Evolutionary conservation across 805 yeast genomes (phyloP), one percentile per base, ranked within the genome.

Genomic region (Candida glaebosa): DNA sequence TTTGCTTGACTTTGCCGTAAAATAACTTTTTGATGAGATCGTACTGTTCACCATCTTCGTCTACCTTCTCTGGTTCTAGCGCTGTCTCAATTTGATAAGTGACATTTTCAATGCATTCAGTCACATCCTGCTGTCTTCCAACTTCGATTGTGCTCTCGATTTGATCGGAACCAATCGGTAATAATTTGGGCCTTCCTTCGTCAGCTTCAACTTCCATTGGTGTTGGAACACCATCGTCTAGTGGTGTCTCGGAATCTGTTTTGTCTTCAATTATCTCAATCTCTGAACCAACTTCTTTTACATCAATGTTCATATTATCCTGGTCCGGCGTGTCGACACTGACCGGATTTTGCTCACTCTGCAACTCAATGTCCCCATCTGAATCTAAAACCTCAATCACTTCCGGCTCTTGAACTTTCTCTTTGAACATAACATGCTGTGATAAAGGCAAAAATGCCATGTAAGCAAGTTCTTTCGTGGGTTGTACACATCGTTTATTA

Each of bases 111-210:
- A 91, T 89, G 61, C 98, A 91, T 58, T 93, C 99, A 0, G 97
- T 89, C 15, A 93, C 98, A 67, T 93, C 99, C 60, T 93, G 99
- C 58, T 93, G 99, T 49, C 95, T 73, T 2, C 96, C 96, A 54
- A 82, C 71, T 55, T 87, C 90, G 40, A 83, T 69, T 0, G 93
- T 82, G 52, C 82, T 77, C 43, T 80, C 89, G 62, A 84, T 75
- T 53, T 84, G 88, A 46, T 81, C 86, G 3, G 79, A 64, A 44
- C 74, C 68, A 10, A 77, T 77, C 30, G 57, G 61, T 32, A 65
- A 49, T 20, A 65, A 40, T 32, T 50, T 52, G 3, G 60, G 48
- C 3, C 30, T 24, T 24, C 28, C 28, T 8, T 24, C 28, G 12
- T 24, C 28, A 8, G 12, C 12, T 8, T 24, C 28, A 24, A 8